Percentiles rank a stretch among this genome's conserved stretches.
phyloP scores from a whole-genome alignment of 139 green algal genomes.

The Chlorella sp. region DNA sequence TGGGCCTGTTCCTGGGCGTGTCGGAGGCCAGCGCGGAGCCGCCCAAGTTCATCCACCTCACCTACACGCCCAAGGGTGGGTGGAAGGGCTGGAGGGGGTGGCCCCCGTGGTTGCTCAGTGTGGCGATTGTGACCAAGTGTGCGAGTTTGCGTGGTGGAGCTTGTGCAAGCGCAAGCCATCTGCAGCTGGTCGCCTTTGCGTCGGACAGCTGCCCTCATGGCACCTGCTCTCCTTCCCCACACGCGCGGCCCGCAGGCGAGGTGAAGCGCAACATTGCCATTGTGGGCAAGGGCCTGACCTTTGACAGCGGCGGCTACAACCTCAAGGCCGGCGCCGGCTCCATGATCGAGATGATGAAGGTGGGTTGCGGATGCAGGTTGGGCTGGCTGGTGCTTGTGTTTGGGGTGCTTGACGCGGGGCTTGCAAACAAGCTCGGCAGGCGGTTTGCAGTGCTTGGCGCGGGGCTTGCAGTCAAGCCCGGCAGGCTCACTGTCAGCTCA shows the following conservation, averaged over 20 bases:
- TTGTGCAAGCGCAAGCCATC: background rate
- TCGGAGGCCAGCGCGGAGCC: constrained; percentile 79
- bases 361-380: background rate
- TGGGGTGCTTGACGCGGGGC: too few species aligned
- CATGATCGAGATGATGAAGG: constrained; percentile 97
- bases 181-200: background rate
- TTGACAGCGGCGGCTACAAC: constrained; percentile 93
- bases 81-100: background rate
- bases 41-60: constrained; percentile 98
- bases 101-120: background rate
- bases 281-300: constrained; percentile 90
- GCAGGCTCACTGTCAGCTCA: too few species aligned
- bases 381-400: background rate
- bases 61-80: constrained; percentile 77
- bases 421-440: too few species aligned
- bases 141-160: background rate
- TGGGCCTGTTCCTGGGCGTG: constrained; percentile 97
- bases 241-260: constrained; percentile 7
- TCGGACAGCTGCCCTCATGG: background rate
- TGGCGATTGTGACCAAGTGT: background rate
- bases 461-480: too few species aligned
- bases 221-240: background rate
- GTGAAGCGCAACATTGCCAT: constrained; percentile 76
- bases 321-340: constrained; percentile 91
- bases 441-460: too few species aligned